Base-by-base conservation (phyloP, 2,329 filamentous ascomycete genomes). In the Colletotrichum tropicicola region DNA sequence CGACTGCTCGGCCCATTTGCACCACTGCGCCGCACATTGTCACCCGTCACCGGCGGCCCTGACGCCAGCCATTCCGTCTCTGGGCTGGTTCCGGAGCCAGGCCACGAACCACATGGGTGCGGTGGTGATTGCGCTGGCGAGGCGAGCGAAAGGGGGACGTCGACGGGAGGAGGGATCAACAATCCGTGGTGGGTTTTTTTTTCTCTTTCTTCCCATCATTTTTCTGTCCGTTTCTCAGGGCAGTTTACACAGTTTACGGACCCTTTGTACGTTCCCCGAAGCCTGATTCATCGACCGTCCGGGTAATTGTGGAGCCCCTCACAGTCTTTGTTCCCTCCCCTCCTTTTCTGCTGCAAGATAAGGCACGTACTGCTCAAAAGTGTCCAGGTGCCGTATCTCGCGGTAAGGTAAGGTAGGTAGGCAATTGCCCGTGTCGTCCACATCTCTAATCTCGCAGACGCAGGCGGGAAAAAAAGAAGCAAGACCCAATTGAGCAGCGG, bases 31-130 rank as follows among this genome's bases (percentile, higher is more conserved):
- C 39, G 59, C 54, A 21, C 9, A 64, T 54, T 55, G 57, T 55
- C 57, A 61, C 44, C 57, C 43, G 61, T 61, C 57, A 45, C 28
- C 32, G n/a, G 48, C 41, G 25, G 47, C 35, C 47, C 32, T 47
- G 56, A 28, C 56, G 39, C 32, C 25, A 48, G 21, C 56, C 57
- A 55, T 61, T 61, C 35, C 57, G 44, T 30, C 12, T 49, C 25
- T 44, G 39, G 56, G 56, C 56, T 65, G 55, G 55, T 23, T 30
- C 17, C 35, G 45, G 35, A 8, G 15, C 21, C 35, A 54, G 58
- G 55, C 15, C 37, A 37, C 59, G 59, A 51, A 49, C n/a, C 52
- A 48, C 57, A 28, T 13, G 51, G 39, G 32, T 23, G 41, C 30
- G 44, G 23, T 35, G 32, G 12, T 15, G 8, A 35, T 13, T 35